Base-by-base conservation (phyloP, 768 basidiomycete species). In the Rhodocollybia butyracea region DNA sequence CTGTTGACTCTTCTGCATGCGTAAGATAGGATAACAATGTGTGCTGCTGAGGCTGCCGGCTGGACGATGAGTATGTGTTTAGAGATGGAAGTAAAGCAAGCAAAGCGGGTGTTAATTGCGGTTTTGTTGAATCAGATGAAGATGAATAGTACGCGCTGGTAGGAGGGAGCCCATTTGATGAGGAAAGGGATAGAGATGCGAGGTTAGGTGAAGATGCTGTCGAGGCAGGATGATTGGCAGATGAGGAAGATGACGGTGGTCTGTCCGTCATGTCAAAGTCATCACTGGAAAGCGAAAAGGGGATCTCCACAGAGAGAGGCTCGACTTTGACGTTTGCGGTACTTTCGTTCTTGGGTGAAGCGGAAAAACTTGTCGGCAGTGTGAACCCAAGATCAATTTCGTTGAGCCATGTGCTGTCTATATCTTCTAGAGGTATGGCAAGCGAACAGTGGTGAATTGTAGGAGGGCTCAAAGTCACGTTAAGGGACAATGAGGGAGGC, bases 331-430 rank as follows among this genome's bases (percentile, higher is more conserved):
- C 51, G 19, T 41, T 53, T 31, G 39, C 39, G 22, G 13, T 13
- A 29, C 34, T 39, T 26, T 19, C 47, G 15, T 53, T 40, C 36
- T 31, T 27, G 40, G 31, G 2, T 6, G 26, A 13, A 32, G 50
- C 24, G 6, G 38, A n/a, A 68, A 46, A 54, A 17, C 30, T 19
- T 13, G 53, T 30, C 24, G 41, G 42, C 36, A 54, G 24, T 21
- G n/a, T 17, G 26, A 54, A 40, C n/a, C 41, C 60, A 27, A 73
- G 65, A 40, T 81, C 76, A 32, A 83, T 75, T 61, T 84, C 79
- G 30, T 76, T 72, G 21, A 88, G 75, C 84, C 85, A 89, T 39
- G 86, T 76, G 46, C 77, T 68, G 8, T 78, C 70, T 39, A 88
- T 73, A 61, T 86, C 85, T 46, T 85, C 76, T 12, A 84, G 63